Base-by-base conservation (phyloP, 2,329 filamentous ascomycete species). In the Fusarium brachygibbosum region DNA sequence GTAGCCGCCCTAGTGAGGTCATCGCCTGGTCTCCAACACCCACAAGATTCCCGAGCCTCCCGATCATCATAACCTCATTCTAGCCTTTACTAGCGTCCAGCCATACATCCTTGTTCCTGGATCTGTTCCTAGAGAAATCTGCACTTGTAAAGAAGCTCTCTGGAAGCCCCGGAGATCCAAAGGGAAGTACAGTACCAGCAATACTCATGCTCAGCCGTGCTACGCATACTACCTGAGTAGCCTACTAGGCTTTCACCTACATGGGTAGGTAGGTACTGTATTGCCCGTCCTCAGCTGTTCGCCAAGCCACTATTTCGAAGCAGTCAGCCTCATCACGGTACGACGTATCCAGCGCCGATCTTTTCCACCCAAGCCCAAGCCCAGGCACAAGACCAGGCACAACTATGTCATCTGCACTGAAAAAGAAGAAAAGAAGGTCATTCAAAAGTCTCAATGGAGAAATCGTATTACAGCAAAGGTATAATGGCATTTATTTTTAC, bases 1-100 rank as follows among this genome's bases (percentile, higher is more conserved):
- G 67, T 70, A 67, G 59, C 52, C 55, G 40, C 59, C 68, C 68
- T 54, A 63, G 63, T 70, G 68, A 70, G 68, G 68, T 70, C 68
- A 70, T 70, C 68, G 68, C 59, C 40, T 62, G 29, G 46, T 44
- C 25, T 52, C 9, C 42, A 54, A 49, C 55, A 40, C 41, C 45
- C 40, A 49, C 53, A 59, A 13, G 48, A 52, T 37, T 55, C 56
- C 67, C 67, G 67, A 70, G 35, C 40, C 44, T 68, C 63, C 67
- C 67, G 66, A 70, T 64, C 53, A 46, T 41, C 62, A 29, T 38
- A 50, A 50, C 17, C 23, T 28, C 48, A 49, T 11, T 38, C 32
- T 21, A 29, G 25, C 23, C 25, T 19, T 25, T 21, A 28, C 34
- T 29, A 51, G 23, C 48, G n/a, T 35, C 34, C 12, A 7, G 11